phyloP scores from a whole-genome alignment of 2,329 filamentous ascomycete genomes.

The Epichloe gansuensis region DNA sequence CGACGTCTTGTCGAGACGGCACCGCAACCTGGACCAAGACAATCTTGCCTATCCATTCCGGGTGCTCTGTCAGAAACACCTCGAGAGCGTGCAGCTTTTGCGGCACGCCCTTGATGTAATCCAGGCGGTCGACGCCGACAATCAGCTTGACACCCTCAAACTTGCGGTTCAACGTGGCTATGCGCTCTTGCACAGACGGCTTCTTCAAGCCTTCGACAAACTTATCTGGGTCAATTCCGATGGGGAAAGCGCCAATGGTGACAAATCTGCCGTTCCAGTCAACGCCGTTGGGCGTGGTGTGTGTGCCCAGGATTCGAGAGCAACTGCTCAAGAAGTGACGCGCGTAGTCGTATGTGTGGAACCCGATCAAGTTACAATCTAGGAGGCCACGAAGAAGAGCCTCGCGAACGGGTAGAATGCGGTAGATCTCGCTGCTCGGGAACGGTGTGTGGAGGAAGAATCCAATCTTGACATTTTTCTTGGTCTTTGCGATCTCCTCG shows the following conservation, averaged over 20 bases:
- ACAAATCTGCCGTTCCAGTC: slow-evolving; percentile 82
- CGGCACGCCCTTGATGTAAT: slow-evolving; percentile 98
- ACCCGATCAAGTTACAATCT: slow-evolving; percentile 89
- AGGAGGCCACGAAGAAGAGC: slow-evolving; percentile 77
- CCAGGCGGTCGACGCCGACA: slow-evolving; percentile 88
- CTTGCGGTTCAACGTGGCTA: slow-evolving; percentile 71
- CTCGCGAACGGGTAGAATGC: slow-evolving; percentile 85
- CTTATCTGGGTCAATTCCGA: slow-evolving; percentile 95
- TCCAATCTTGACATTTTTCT: slow-evolving; percentile 91
- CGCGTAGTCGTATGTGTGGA: slow-evolving; percentile 99
- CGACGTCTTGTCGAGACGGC: slow-evolving; percentile 86
- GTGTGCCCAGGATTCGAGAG: slow-evolving; percentile 70
- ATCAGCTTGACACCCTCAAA: slow-evolving; percentile 95
- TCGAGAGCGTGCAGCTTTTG: slow-evolving; percentile 95
- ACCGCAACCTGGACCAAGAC: slow-evolving; percentile 94
- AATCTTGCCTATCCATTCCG: slow-evolving; percentile 96
- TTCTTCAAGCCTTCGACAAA: slow-evolving; percentile 82
- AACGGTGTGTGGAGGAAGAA: slow-evolving; percentile 98
- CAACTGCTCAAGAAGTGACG: slow-evolving; percentile 94
- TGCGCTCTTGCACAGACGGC: slow-evolving; percentile 75
- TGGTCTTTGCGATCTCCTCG: slow-evolving; percentile 66
- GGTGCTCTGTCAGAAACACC: slow-evolving; percentile 91
- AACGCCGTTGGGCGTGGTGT: slow-evolving; percentile 84
- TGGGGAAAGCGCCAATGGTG: slow-evolving; percentile 89
- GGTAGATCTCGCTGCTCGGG: slow-evolving; percentile 91